Evolutionary conservation across 75 land plant genomes (phyloP), one percentile per base, ranked within the genome.

Genomic region (Sequoiadendron giganteum): DNA sequence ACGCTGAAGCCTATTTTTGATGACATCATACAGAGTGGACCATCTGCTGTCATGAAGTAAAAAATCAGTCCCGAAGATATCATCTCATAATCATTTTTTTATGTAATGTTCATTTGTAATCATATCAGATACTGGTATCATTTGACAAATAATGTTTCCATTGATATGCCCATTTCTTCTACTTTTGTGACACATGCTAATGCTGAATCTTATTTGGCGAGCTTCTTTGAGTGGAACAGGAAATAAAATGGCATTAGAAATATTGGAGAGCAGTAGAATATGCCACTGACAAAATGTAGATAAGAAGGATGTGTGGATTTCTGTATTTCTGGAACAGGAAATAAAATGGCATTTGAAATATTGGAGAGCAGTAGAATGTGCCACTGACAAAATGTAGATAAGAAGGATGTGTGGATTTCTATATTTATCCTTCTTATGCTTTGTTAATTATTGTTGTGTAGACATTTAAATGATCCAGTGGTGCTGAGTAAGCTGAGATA

Each of bases 391-490:
- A 30, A 73, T 7, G 38, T 73, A 32, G 77, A 73, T 73, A 73
- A 73, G 77, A n/a, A 30, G 75, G 75, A 73, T 34, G 38, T 32
- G 11, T 34, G 3, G 77, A 73, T 73, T 73, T 6, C 77, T 73
- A 14, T 73, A 73, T 34, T 73, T 34, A 73, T 73, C 38, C 77
- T 25, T 65, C 70, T 30, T 34, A 73, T 3, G 16, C 15, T 13
- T 32, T 73, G 34, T 73, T 73, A 30, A 34, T 10, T 73, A 73
- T 90, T 52, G 40, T 34, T 73, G 38, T 73, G 77, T 85, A 91
- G 92, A 87, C 90, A 91, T 85, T 91, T 91, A 89, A 90, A 91
- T 88, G 91, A 91, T 85, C 92, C 92, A 34, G 89, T 70, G 25
- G 91, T 91, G 39, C 91, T 91, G 32, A 88, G 84, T 88, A 91